Conservation (phyloP, 805 yeast species). For the Candida loeiensis region DNA sequence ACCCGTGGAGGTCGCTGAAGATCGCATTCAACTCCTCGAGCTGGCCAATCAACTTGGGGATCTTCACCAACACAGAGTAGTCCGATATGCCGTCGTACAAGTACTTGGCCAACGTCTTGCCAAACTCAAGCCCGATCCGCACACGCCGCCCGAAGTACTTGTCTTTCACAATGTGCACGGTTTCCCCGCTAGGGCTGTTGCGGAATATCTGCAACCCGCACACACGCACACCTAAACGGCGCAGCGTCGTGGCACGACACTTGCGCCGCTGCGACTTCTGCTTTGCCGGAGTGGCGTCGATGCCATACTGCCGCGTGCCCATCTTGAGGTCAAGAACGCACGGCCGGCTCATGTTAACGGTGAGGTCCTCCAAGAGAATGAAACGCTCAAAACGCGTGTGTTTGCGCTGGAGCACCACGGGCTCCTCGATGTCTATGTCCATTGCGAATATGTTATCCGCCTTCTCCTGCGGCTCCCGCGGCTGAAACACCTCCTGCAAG, state of each 20-base stretch:
- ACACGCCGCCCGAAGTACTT: conserved; percentile 89
- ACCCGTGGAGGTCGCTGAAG: conserved; percentile 59
- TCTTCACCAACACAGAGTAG: conserved; percentile 58
- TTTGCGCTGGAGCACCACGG: conserved; percentile 21
- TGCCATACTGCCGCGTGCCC: conserved; percentile 98
- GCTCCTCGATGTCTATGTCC: conserved; percentile 37
- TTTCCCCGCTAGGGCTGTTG: conserved; percentile 3
- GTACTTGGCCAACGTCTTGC: conserved; percentile 68
- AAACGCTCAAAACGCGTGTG: conserved; percentile 71
- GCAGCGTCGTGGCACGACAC: conserved; percentile 77
- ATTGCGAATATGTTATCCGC: conserved; percentile 41
- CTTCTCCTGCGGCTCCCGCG: conserved; percentile 12
- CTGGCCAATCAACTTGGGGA: conserved; percentile 62
- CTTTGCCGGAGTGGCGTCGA: conserved; percentile 76
- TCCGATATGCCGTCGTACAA: conserved; percentile 68
- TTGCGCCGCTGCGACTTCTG: conserved; percentile 75
- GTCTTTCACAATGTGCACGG: conserved; percentile 56
- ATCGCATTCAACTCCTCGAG: conserved; percentile 56
- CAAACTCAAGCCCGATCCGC: conserved; percentile 69
- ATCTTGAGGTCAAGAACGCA: conserved; percentile 93
- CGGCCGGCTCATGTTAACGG: conserved; percentile 76
- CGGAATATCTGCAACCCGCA: conserved; percentile 76
- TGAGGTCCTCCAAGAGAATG: conserved; percentile 84
- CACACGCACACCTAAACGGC: conserved; percentile 80
- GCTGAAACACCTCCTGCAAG: conserved; percentile 36